Evolutionary conservation across 345 rosid genomes (phyloP).

Genomic region (Aurinia saxatilis): DNA sequence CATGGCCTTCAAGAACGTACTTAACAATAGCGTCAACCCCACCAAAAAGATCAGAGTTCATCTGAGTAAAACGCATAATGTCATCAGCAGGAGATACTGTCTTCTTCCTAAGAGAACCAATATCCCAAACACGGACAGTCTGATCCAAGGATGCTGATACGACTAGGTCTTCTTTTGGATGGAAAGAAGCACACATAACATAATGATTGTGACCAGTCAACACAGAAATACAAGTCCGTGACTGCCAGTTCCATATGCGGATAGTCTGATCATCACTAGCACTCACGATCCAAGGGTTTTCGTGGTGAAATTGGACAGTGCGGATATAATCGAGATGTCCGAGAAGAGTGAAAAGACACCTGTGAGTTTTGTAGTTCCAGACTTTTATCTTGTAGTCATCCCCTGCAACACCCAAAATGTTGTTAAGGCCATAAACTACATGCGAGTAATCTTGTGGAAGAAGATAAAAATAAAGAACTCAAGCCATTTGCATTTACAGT

Average conservation of each 20-base stretch:
- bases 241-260: conserved; percentile 99
- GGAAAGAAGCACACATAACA: conserved; percentile 98
- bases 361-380: conserved; percentile 89
- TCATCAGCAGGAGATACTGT: conserved; percentile 89
- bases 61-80: conserved; percentile 73
- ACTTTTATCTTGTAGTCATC: conserved; percentile 98
- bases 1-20: conserved; percentile 98
- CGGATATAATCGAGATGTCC: conserved; percentile 98
- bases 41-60: conserved; percentile 92
- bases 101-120: conserved; percentile 82
- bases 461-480: too few species aligned
- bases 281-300: conserved; percentile 97
- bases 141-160: conserved; percentile 97
- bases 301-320: conserved; percentile 96
- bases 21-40: conserved; percentile 92
- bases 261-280: conserved; percentile 99
- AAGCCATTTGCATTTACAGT: neutral
- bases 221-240: conserved; percentile 89
- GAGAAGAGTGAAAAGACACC: conserved; percentile 89
- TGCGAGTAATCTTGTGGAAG: too few species aligned
- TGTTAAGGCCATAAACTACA: neutral
- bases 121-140: conserved; percentile 98
- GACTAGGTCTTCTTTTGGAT: conserved; percentile 93
- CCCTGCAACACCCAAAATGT: conserved; percentile 44
- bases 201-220: conserved; percentile 97